Percentiles rank a stretch among this genome's conserved stretches.
phyloP scores from a whole-genome alignment of 768 basidiomycete species.

The Russula sp. region DNA sequence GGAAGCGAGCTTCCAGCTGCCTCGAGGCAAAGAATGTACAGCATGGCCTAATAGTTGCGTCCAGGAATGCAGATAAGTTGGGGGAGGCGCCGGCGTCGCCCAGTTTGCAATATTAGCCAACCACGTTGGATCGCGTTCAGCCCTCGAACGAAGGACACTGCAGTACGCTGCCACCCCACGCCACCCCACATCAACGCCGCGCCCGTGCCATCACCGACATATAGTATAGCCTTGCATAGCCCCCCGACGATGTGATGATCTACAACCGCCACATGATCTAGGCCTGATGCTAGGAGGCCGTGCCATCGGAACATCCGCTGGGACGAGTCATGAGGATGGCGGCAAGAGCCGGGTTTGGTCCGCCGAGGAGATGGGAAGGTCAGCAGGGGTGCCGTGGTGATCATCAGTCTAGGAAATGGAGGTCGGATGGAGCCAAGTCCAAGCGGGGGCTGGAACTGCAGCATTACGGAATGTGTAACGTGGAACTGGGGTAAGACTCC shows the following conservation, averaged over 20 bases:
- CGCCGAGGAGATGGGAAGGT: slow-evolving; percentile 8
- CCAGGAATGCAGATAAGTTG: not conserved
- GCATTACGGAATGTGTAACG: slow-evolving; percentile 9
- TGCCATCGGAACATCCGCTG: slow-evolving; percentile 1
- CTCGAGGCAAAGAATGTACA: slow-evolving; percentile 4
- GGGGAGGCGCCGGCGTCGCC: not conserved
- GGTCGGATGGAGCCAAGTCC: slow-evolving; percentile 9
- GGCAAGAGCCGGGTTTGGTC: slow-evolving; percentile 1
- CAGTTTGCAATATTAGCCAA: not conserved
- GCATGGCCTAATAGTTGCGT: not conserved
- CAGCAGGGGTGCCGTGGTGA: slow-evolving; percentile 7
- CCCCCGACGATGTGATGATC: not conserved
- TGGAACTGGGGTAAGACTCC: not conserved
- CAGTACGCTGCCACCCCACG: too few relatives aligned
- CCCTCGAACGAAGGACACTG: not conserved
- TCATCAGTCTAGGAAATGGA: slow-evolving; percentile 12
- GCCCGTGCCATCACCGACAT: too few relatives aligned
- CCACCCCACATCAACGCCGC: too few relatives aligned
- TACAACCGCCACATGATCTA: not conserved
- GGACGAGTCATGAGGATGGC: slow-evolving; percentile 12
- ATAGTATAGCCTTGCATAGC: not conserved
- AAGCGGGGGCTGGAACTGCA: slow-evolving; percentile 15
- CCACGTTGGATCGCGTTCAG: not conserved
- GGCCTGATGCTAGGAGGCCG: not conserved
- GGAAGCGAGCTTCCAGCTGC: slow-evolving; percentile 1